A percentile compares a stretch with the other conserved stretches of the same genome.
phyloP scores from a whole-genome alignment of 116 monocot genomes.

The Dioscorea cayenensis region DNA sequence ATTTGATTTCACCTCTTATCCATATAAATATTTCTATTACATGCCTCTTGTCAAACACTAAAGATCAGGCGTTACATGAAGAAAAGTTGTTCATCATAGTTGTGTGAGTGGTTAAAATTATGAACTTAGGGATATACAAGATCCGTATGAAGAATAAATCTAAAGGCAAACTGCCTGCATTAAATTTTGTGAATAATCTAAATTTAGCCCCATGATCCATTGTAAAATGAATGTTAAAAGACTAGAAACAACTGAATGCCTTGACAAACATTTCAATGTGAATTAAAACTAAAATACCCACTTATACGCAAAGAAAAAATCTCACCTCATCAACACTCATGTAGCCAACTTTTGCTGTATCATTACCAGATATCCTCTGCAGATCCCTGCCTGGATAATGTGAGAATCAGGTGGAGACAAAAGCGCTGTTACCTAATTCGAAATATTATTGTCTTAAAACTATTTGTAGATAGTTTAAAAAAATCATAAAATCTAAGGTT shows the following conservation, averaged over 20 bases:
- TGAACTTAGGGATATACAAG: too few species aligned
- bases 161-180: too few species aligned
- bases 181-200: too few species aligned
- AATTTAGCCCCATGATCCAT: too few species aligned
- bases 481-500: too few species aligned
- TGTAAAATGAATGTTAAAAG: not conserved
- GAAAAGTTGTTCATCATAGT: too few species aligned
- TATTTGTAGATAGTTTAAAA: not conserved
- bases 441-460: not conserved
- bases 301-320: not conserved
- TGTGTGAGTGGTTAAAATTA: too few species aligned
- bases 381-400: slow-evolving; percentile 92
- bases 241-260: not conserved
- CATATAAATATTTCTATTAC: too few species aligned
- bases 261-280: not conserved
- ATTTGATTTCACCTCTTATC: too few species aligned
- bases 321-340: slow-evolving; percentile 63
- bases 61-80: too few species aligned
- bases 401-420: slow-evolving; percentile 31
- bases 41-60: too few species aligned
- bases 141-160: too few species aligned
- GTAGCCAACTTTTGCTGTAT: slow-evolving; percentile 63
- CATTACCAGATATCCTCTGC: slow-evolving; percentile 82
- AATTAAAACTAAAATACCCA: not conserved
- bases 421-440: not conserved